Evolutionary conservation across 768 basidiomycete genomes (phyloP).

Genomic region (Leucogyrophana mollusca): DNA sequence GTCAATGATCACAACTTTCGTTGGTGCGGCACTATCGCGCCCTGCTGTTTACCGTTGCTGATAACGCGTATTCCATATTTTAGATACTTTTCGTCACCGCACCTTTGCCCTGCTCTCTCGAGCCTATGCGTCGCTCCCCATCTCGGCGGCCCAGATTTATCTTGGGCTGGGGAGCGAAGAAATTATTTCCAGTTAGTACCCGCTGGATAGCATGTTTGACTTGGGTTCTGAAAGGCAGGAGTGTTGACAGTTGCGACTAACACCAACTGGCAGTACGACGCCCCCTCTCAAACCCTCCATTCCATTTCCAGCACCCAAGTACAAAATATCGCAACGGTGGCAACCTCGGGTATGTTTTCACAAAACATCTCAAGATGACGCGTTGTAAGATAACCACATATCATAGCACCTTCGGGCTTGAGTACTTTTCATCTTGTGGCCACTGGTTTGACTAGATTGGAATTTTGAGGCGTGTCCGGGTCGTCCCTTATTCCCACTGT

Average conservation of each 20-base stretch:
- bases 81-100: constrained; percentile 59
- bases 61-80: not conserved
- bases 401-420: constrained; percentile 41
- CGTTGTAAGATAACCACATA: not conserved
- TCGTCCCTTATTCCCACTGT: not conserved
- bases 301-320: constrained; percentile 26
- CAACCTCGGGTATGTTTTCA: constrained; percentile 6
- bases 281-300: constrained; percentile 41
- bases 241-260: constrained; percentile 37
- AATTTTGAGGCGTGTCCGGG: constrained; percentile 20
- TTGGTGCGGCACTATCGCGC: constrained; percentile 41
- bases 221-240: not conserved
- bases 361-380: not conserved
- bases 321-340: constrained; percentile 7
- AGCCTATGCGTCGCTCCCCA: constrained; percentile 63
- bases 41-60: not conserved
- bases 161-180: constrained; percentile 44
- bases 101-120: constrained; percentile 56
- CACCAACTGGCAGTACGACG: constrained; percentile 53
- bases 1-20: constrained; percentile 45
- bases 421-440: constrained; percentile 49
- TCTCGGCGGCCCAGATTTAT: constrained; percentile 54
- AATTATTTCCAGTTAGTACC: constrained; percentile 31
- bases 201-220: too few species aligned
- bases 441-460: constrained; percentile 52